Evolutionary conservation across 2,329 filamentous ascomycete genomes (phyloP).

Genomic region (Cladorrhinum sp.): DNA sequence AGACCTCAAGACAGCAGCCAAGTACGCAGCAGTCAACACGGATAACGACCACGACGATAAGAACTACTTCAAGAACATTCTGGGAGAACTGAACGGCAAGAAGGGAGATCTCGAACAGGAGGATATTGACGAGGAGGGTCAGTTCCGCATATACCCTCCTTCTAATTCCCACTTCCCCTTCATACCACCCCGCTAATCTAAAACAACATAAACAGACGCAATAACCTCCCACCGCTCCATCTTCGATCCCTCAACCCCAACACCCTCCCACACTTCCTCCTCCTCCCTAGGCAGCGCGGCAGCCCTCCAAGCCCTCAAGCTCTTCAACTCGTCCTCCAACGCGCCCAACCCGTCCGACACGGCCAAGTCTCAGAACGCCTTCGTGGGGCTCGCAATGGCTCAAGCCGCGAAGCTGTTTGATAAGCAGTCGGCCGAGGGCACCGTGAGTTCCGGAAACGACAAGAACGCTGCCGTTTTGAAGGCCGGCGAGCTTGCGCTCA

Average conservation of each 20-base stretch:
- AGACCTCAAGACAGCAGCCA: background rate
- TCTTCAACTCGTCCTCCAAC: constrained; percentile 60
- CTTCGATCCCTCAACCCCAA: constrained; percentile 55
- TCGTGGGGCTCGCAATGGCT: constrained; percentile 82
- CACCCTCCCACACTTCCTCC: constrained; percentile 46
- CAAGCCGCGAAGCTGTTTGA: constrained; percentile 78
- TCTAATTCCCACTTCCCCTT: background rate
- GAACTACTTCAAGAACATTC: constrained; percentile 49
- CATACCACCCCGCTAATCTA: background rate
- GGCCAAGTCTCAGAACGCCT: constrained; percentile 69
- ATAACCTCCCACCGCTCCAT: constrained; percentile 73
- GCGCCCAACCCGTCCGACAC: constrained; percentile 28
- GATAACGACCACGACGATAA: constrained; percentile 45
- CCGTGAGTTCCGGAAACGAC: constrained; percentile 51
- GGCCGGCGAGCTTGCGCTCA: constrained; percentile 82
- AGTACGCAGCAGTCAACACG: constrained; percentile 33
- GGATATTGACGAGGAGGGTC: constrained; percentile 50
- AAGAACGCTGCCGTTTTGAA: constrained; percentile 78
- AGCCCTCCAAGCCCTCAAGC: constrained; percentile 77
- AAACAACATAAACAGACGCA: constrained; percentile 48
- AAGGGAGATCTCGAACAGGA: constrained; percentile 47
- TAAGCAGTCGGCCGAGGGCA: constrained; percentile 52
- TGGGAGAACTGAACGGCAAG: constrained; percentile 48
- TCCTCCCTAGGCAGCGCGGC: constrained; percentile 66
- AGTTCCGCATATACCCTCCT: constrained; percentile 15